Percentiles rank a stretch among this genome's conserved stretches.
phyloP scores from a whole-genome alignment of 2,329 filamentous ascomycete genomes.

The Calonectria pauciramosa region DNA sequence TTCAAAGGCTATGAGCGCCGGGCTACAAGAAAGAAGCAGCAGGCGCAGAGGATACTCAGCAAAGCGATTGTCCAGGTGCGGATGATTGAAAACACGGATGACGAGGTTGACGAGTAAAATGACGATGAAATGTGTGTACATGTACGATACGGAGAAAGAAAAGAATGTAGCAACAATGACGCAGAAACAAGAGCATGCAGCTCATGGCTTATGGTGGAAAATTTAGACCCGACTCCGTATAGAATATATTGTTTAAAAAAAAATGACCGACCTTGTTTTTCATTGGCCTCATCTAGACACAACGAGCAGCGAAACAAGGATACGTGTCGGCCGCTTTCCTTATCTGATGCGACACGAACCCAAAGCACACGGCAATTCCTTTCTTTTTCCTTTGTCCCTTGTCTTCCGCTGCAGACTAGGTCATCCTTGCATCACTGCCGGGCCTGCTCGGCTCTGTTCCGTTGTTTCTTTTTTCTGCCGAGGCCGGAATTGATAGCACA shows the following conservation, averaged over 20 bases:
- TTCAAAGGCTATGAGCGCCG: slow-evolving; percentile 20
- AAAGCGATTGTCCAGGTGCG: slow-evolving; percentile 4
- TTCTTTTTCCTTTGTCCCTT: neutral
- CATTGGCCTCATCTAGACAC: neutral
- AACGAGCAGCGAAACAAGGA: neutral
- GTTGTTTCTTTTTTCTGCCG: neutral
- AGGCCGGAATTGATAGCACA: neutral
- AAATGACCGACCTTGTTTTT: neutral
- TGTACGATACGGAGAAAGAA: neutral
- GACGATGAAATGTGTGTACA: neutral
- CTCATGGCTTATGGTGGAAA: neutral
- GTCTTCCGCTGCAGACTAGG: neutral
- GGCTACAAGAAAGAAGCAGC: slow-evolving; percentile 17
- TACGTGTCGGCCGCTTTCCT: neutral
- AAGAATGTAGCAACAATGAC: neutral
- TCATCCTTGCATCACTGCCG: neutral
- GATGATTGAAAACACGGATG: neutral
- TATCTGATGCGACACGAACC: neutral
- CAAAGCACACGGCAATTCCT: neutral
- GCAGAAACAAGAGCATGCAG: neutral
- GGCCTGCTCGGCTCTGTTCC: neutral
- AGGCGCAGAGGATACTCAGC: slow-evolving; percentile 12
- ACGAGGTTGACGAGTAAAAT: slow-evolving; percentile 8
- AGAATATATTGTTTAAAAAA: neutral
- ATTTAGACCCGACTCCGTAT: neutral